Evolutionary conservation across 2,329 filamentous ascomycete genomes (phyloP), one percentile per base, ranked within the genome.

Genomic region (Exutisphaerella laricina): DNA sequence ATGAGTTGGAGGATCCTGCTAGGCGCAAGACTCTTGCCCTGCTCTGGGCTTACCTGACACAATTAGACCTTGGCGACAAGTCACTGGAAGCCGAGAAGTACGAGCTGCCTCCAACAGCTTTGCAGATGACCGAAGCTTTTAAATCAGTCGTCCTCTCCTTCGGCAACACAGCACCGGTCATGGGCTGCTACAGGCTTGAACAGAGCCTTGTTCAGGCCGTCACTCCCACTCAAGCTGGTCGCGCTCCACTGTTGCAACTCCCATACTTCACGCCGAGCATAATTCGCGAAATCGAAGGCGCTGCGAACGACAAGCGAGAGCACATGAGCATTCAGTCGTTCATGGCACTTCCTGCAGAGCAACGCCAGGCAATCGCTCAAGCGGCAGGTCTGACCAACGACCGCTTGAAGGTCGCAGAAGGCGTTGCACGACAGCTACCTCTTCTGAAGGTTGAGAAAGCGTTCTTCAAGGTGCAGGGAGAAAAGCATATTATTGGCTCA

Each of bases 401-500:
- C 47, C 80, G 96, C 64, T 95, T 95, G 67, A 72, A 79, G 51
- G 77, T 82, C 30, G 85, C 84, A 26, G 74, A 95, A 47, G 68
- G 69, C 34, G 84, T 96, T 21, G 89, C 88, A 20, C 80, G 80
- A 56, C 87, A 96, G 67, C 75, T 98, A 20, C 92, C 92, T 1
- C 78, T 80, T 51, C 74, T 98, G 42, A 78, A 85, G 45, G 80
- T 98, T 8, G 87, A 88, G 60, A 94, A 88, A 70, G 87, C 88
- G 5, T 98, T 95, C 69, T 98, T 98, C 80, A 98, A 98, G 74
- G 94, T 98, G 33, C 83, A 88, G 39, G 92, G 92, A 61, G 94
- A 98, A 69, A 86, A 85, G 54, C 85, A 84, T 64, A 87, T 98
- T 60, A 94, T 90, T 22, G 89, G 92, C 5, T 87, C 85, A 45